Evolutionary conservation across 345 rosid species (phyloP), one percentile per base, ranked within the genome.

Genomic region (Cardamine occulta): DNA sequence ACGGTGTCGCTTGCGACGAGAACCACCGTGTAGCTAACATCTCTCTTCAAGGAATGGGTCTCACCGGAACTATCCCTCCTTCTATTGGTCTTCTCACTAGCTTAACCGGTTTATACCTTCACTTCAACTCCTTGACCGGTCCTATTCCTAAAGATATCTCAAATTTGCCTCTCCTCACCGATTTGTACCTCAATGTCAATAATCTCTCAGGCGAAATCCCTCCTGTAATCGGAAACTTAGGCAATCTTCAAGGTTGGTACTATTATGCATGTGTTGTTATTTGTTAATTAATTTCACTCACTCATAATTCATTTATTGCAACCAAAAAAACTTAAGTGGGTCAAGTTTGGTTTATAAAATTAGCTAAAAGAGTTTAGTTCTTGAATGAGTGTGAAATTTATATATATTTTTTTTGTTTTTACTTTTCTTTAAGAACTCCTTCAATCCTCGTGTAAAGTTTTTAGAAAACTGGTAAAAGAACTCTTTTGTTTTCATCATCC

Each of bases 1-100:
- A 87, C 67, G 99, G 99, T 0, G 93, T 95, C 12, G 97, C 93
- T 32, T 95, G 99, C 84, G 81, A 95, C 70, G 90, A 82, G 42
- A 63, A 77, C 32, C 90, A 85, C 56, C 82, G 31, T n/a, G 93
- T 95, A 0, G 82, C 96, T 6, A 95, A 93, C 79, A 89, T 95
- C 4, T 90, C 99, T 49, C 88, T 95, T 2, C 97, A 90, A 76
- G 99, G 99, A 69, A 92, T 82, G 84, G 96, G 97, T 19, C 89
- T 95, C 13, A 80, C 81, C 19, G 98, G 99, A 37, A 75, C 78
- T 70, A 85, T 95, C 44, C 96, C 99, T 49, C 71, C 90, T 2
- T 92, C 93, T 28, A 47, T 95, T 1, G 90, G 91, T 40, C 88
- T 85, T 24, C 88, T 95, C 45, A 80, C 80, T 72, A 85, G 90